A percentile compares a stretch with the other conserved stretches of the same genome.
Evolutionary conservation across 148 eudicot species (phyloP).

Genomic region (Persicaria maculosa): DNA sequence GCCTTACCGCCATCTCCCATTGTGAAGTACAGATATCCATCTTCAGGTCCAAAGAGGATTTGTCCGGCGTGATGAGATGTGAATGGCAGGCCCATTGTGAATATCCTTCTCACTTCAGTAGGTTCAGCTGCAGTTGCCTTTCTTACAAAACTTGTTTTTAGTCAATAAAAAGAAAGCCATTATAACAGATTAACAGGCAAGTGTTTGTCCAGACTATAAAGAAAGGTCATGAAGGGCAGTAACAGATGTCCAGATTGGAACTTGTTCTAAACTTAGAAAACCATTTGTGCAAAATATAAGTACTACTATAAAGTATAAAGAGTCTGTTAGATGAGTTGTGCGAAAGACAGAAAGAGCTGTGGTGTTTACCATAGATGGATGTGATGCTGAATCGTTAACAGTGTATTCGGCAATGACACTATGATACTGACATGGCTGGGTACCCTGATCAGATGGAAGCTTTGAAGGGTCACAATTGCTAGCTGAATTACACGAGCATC

Average conservation of each 20-base stretch:
- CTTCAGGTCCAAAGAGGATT: conserved; percentile 75
- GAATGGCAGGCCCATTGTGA: conserved; percentile 85
- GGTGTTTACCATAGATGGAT: conserved; percentile 43
- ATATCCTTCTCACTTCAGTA: conserved; percentile 70
- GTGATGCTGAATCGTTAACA: conserved; percentile 42
- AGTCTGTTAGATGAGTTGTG: too few relatives aligned
- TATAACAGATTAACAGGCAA: not conserved
- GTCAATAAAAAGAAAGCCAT: not conserved
- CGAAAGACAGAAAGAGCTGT: too few relatives aligned
- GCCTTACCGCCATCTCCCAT: conserved; percentile 87
- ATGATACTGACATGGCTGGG: conserved; percentile 71
- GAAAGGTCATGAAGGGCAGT: not conserved
- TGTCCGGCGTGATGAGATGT: conserved; percentile 84
- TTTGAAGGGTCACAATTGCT: conserved; percentile 74
- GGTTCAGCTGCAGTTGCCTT: conserved; percentile 61
- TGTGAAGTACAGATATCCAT: conserved; percentile 79
- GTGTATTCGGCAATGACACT: conserved; percentile 69
- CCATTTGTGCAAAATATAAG: too few relatives aligned
- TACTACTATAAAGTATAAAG: too few relatives aligned
- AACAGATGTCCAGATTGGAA: too few relatives aligned
- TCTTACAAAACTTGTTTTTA: not conserved
- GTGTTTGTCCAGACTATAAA: not conserved
- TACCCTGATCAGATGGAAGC: conserved; percentile 47
- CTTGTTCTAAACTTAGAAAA: too few relatives aligned
- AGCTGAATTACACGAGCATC: conserved; percentile 84